Base-by-base conservation (phyloP, 306 rosid genomes). In the Ochetophila trinervis region DNA sequence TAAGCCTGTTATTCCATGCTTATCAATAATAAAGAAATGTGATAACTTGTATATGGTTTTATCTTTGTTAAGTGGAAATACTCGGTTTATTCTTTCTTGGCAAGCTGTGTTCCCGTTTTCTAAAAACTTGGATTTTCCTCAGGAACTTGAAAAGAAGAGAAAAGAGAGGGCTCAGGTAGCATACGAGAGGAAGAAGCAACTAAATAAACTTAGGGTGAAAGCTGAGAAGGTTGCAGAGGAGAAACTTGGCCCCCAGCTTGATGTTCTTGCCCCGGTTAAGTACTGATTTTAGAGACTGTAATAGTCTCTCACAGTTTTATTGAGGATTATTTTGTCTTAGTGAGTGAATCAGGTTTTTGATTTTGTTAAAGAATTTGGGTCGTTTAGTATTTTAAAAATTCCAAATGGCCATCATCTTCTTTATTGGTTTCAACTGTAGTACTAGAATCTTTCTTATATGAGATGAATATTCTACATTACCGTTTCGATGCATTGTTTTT, bases 71-170 rank as follows among this genome's bases (percentile, higher is more conserved):
- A 40, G 11, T 40, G 45, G 45, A 36, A 7, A 7, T 6, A 2
- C 9, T 1, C 9, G 40, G 9, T 5, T 10, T 5, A 36, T 10
- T 36, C 9, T 49, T n/a, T 50, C 17, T 50, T 50, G 23, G 8
- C 54, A 0, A 40, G 45, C 45, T 40, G 8, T 40, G 1, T 40
- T 40, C 2, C 15, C 8, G 4, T 63, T 63, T 47, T 68, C 57
- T 57, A 12, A 53, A 18, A 50, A 30, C 52, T 45, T 27, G 60
- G 20, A 19, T 67, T 18, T 50, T 11, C 1, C 22, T 35, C 84
- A 84, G 87, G 87, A 84, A 40, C 74, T 87, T 16, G 93, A 87
- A 53, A 73, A 79, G 72, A 87, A 87, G 93, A 77, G 93, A 37
- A 87, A 87, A 59, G 85, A 87, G 50, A 79, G 67, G 19, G 44